Base-by-base conservation (phyloP, 306 rosid genomes). In the Phaseolus lunatus region DNA sequence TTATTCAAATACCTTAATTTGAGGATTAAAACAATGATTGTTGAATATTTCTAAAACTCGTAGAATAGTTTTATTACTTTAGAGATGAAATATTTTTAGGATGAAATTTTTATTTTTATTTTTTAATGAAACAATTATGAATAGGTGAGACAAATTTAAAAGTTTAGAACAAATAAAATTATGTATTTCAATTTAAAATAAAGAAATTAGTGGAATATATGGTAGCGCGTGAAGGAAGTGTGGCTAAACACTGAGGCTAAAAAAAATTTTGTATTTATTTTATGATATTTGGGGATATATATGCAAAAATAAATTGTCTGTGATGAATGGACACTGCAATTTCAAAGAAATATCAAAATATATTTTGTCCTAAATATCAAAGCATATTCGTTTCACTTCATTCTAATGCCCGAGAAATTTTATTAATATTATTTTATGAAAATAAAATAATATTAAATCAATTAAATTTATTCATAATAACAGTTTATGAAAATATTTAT, bases 291-390 rank as follows among this genome's bases (percentile, higher is more conserved):
- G 5, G 7, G 29, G 61, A 54, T 52, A 54, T 23, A 54, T 20
- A 53, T 8, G 12, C 12, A 39, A 5, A 19, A 10, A 33, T 33
- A 33, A 6, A 9, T 2, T n/a, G 14, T 14, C 24, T 29, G 16
- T n/a, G 54, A 70, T 61, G 69, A 61, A 70, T 59, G 85, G 85
- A 69, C 45, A 57, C 35, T 4, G 58, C 62, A 62, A 39, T 12
- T 76, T 13, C 3, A 53, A 22, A 8, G 63, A 82, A 82, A 82
- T 82, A 81, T 81, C 85, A 13, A 1, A 58, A 58, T 52, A 15
- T 75, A 15, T 5, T 50, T 82, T 76, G 78, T 70, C 73, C 54
- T 73, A 20, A 50, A 12, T 4, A 31, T 19, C 5, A 43, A 11
- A 2, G n/a, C 9, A 73, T 52, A 72, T 72, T 63, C 65, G 52